phyloP scores from a whole-genome alignment of 2,329 filamentous ascomycete species.

The Colletotrichum costaricense region DNA sequence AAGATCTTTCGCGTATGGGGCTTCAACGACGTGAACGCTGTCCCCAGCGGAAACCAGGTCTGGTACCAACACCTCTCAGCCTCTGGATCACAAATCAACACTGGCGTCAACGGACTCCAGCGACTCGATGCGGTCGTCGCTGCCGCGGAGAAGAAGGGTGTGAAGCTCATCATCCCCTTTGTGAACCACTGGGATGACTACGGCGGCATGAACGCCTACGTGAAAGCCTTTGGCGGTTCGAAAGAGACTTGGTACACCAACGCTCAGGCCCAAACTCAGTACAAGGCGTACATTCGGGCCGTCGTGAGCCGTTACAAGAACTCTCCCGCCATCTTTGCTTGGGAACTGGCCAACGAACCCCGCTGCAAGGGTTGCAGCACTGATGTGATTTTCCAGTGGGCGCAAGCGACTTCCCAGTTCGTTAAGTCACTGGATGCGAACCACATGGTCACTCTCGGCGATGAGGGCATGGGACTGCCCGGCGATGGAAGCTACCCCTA shows the following conservation, averaged over 20 bases:
- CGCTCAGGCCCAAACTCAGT: conserved; percentile 59
- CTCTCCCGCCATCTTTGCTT: conserved; percentile 60
- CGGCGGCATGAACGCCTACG: conserved; percentile 71
- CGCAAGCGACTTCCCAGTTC: conserved; percentile 64
- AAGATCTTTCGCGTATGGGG: conserved; percentile 72
- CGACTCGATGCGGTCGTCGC: conserved; percentile 70
- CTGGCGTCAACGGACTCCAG: conserved; percentile 67
- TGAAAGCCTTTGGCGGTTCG: conserved; percentile 62
- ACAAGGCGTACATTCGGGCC: conserved; percentile 58
- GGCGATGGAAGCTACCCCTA: conserved; percentile 62
- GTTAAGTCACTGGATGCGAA: conserved; percentile 70
- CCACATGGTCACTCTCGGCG: conserved; percentile 73
- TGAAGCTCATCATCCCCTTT: conserved; percentile 74
- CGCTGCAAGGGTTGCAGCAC: conserved; percentile 69
- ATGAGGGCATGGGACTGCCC: conserved; percentile 58
- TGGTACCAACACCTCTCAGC: conserved; percentile 67
- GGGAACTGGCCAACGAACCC: conserved; percentile 66
- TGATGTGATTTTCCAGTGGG: conserved; percentile 70
- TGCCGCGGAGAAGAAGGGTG: conserved; percentile 66
- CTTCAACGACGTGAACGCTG: conserved; percentile 68
- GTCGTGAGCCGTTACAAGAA: conserved; percentile 58
- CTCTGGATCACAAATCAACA: conserved; percentile 69
- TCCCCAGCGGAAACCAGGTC: conserved; percentile 48
- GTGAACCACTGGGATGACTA: conserved; percentile 79
- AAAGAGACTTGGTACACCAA: conserved; percentile 67